A percentile compares a stretch with the other conserved stretches of the same genome.
phyloP scores from a whole-genome alignment of 345 rosid species.

The Brassica incana region DNA sequence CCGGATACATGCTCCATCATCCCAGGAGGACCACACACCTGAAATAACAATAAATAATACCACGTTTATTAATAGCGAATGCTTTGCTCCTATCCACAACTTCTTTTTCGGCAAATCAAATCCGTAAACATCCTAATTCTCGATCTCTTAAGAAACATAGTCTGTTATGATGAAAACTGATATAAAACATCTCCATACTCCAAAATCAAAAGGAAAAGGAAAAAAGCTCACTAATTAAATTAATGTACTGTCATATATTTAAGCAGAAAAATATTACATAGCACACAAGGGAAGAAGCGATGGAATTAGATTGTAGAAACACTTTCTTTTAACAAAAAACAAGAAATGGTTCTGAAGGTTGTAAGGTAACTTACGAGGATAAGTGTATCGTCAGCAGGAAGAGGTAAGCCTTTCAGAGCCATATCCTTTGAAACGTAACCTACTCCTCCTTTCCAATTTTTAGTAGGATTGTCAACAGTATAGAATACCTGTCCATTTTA shows the following conservation, averaged over 20 bases:
- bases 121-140: background rate
- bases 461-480: constrained; percentile 82
- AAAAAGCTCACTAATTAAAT: background rate
- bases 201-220: background rate
- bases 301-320: background rate
- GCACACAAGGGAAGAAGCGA: background rate
- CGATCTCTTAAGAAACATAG: background rate
- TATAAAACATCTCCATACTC: background rate
- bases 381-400: constrained; percentile 77
- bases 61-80: background rate
- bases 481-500: constrained; percentile 60
- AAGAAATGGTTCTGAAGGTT: constrained; percentile 11
- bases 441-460: constrained; percentile 88
- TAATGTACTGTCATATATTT: background rate
- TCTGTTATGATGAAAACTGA: background rate
- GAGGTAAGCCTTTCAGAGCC: constrained; percentile 76
- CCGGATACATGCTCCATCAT: constrained; percentile 96
- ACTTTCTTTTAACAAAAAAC: background rate
- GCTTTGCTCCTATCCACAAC: background rate
- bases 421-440: constrained; percentile 85
- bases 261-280: background rate
- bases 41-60: constrained; percentile 15
- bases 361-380: constrained; percentile 62
- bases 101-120: constrained; percentile 1
- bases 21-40: constrained; percentile 98